Evolutionary conservation across 306 rosid genomes (phyloP).

Genomic region (Inga laurina): DNA sequence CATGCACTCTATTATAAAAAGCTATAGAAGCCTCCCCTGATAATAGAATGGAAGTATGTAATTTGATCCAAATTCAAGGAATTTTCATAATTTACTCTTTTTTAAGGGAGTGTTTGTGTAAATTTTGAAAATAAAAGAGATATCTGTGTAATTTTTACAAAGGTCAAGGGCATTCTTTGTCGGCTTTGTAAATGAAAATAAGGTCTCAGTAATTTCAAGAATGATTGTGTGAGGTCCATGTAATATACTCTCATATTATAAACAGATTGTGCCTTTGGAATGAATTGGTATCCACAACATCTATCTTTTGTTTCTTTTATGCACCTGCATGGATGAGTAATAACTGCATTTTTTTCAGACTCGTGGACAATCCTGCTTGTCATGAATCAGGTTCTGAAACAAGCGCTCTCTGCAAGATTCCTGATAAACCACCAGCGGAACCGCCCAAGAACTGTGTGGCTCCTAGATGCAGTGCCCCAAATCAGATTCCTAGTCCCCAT

Average conservation of each 20-base stretch:
- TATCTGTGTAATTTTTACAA: too few species aligned
- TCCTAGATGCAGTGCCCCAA: constrained; percentile 23
- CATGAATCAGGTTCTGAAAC: not conserved
- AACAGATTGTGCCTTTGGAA: not conserved
- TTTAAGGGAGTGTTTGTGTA: not conserved
- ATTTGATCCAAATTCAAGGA: not conserved
- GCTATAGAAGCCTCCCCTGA: not conserved
- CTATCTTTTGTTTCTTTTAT: not conserved
- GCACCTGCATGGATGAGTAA: not conserved
- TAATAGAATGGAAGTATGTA: not conserved
- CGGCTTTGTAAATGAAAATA: not conserved
- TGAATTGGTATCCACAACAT: not conserved
- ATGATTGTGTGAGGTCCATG: not conserved
- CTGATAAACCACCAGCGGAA: constrained; percentile 16
- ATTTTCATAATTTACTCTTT: not conserved
- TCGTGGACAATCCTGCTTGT: constrained; percentile 48
- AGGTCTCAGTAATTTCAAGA: not conserved
- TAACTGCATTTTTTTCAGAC: constrained; percentile 40
- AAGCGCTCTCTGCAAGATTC: constrained; percentile 37
- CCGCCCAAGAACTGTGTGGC: constrained; percentile 29
- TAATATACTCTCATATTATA: not conserved
- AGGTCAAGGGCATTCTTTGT: not conserved
- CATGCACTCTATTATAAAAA: too few species aligned
- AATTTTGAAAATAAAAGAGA: not conserved
- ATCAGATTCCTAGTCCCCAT: constrained; percentile 47